Base-by-base conservation (phyloP, 139 green algal species). In the Spirogloea muscicola region DNA sequence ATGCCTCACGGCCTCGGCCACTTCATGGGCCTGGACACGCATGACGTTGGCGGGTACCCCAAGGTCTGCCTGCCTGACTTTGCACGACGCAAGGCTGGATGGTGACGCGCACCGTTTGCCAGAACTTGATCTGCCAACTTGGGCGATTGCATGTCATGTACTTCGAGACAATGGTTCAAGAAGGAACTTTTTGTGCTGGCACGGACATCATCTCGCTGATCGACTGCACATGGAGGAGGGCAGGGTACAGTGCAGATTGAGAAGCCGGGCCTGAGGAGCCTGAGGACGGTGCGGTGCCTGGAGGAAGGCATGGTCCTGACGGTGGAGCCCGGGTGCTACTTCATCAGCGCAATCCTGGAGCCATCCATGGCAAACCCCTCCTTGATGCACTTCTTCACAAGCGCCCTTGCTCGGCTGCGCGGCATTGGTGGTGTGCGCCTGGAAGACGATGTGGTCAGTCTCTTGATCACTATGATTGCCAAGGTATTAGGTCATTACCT, bases 1-100 rank as follows among this genome's bases (percentile, higher is more conserved):
- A 96, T 96, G 91, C 91, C 92, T 1, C 91, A 96, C 46, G 92
- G 91, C 86, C 77, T 97, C 44, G 92, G 92, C 2, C 92, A 97
- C 76, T 79, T 96, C 31, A 76, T 96, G 41, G 92, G 92, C 37
- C 71, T 96, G 0, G 87, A 96, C 72, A 96, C 90, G 0, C 92
- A 97, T 57, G 92, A 97, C 52, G 92, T 97, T 52, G 92, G 92
- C 13, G 92, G 92, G 2, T 97, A 95, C 69, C 46, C 25, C 18
- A 63, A 79, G 29, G 72, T 72, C 37, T 16, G 27, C n/a, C 36
- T 0, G 37, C 31, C 57, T n/a, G n/a, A n/a, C n/a, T n/a, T n/a
- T n/a, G n/a, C n/a, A n/a, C n/a, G n/a, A n/a, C n/a, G n/a, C n/a
- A n/a, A n/a, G n/a, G n/a, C n/a, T n/a, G n/a, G n/a, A n/a, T n/a